Evolutionary conservation across 2,329 filamentous ascomycete species (phyloP).

Genomic region (Domatiomyces globalis): DNA sequence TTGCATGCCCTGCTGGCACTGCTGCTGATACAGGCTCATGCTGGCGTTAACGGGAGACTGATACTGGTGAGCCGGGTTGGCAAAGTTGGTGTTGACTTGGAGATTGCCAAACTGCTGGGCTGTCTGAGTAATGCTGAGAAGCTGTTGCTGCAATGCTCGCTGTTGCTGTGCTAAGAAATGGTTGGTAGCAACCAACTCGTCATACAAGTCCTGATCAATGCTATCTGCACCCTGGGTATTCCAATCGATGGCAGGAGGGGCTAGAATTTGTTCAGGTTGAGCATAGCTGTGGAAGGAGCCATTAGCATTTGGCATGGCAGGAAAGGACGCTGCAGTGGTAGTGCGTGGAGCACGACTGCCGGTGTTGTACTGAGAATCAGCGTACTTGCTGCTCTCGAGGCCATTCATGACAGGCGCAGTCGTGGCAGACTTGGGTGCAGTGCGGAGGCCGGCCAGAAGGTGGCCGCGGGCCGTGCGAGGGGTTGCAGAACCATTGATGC

Average conservation of each 20-base stretch:
- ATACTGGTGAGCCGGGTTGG: slow-evolving; percentile 34
- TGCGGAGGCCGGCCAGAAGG: slow-evolving; percentile 80
- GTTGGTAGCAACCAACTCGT: slow-evolving; percentile 81
- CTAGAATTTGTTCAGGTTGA: slow-evolving; percentile 70
- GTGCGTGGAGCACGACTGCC: slow-evolving; percentile 43
- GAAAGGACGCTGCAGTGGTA: slow-evolving; percentile 42
- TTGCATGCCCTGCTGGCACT: slow-evolving; percentile 52
- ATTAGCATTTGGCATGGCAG: slow-evolving; percentile 30
- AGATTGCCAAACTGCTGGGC: slow-evolving; percentile 71
- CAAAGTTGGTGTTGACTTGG: slow-evolving; percentile 42
- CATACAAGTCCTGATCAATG: slow-evolving; percentile 75
- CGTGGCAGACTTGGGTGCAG: slow-evolving; percentile 73
- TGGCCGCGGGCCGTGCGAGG: slow-evolving; percentile 91
- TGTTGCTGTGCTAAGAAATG: slow-evolving; percentile 88
- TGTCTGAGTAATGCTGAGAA: slow-evolving; percentile 67
- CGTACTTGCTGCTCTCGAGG: slow-evolving; percentile 36
- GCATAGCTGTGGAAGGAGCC: slow-evolving; percentile 47
- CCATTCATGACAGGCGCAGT: slow-evolving; percentile 52
- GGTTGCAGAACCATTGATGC: slow-evolving; percentile 57
- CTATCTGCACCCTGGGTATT: slow-evolving; percentile 51
- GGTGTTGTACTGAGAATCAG: slow-evolving; percentile 28
- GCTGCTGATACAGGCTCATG: slow-evolving; percentile 49
- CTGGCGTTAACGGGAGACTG: slow-evolving; percentile 40
- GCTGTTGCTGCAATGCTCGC: slow-evolving; percentile 85
- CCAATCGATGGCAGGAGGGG: slow-evolving; percentile 67